These are phyloP conservation scores for Ustilago cynodontis DNA, from an alignment of 1,284 basidiomycete genomes.

Conservation along the genomic window DNA sequence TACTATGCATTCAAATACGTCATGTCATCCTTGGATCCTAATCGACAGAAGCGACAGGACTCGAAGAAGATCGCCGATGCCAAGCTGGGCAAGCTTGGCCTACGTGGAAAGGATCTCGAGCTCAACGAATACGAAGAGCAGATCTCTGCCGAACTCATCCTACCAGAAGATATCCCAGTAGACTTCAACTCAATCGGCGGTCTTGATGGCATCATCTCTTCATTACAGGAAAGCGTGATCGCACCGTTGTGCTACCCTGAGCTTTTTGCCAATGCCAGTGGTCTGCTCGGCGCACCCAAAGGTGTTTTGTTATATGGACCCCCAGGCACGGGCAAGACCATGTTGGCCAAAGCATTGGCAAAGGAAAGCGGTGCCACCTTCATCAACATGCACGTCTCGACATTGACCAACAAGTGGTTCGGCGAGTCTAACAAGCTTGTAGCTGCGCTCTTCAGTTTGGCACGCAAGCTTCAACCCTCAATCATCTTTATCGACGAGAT, in stretches of 20 bases:
- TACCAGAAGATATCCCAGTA: slow-evolving; percentile 72
- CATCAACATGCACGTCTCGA: slow-evolving; percentile 73
- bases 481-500: slow-evolving; percentile 88
- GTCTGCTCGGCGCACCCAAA: slow-evolving; percentile 75
- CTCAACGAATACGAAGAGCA: slow-evolving; percentile 72
- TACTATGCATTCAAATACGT: slow-evolving; percentile 71
- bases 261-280: slow-evolving; percentile 78
- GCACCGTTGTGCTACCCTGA: slow-evolving; percentile 93
- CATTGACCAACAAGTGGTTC: slow-evolving; percentile 80
- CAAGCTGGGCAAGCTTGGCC: slow-evolving; percentile 66
- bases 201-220: slow-evolving; percentile 89
- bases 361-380: slow-evolving; percentile 96
- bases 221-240: slow-evolving; percentile 93
- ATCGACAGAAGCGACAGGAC: slow-evolving; percentile 66
- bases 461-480: slow-evolving; percentile 79
- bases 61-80: slow-evolving; percentile 66
- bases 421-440: slow-evolving; percentile 99
- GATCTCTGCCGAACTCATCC: slow-evolving; percentile 73
- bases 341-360: slow-evolving; percentile 72
- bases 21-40: slow-evolving; percentile 70
- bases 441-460: slow-evolving; percentile 80
- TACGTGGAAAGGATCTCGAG: slow-evolving; percentile 54
- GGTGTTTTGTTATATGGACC: slow-evolving; percentile 73
- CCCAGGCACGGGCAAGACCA: slow-evolving; percentile 71
- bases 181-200: slow-evolving; percentile 84